Conservation (phyloP, 176 grass and related monocot species). For the Metroxylon sagu region DNA sequence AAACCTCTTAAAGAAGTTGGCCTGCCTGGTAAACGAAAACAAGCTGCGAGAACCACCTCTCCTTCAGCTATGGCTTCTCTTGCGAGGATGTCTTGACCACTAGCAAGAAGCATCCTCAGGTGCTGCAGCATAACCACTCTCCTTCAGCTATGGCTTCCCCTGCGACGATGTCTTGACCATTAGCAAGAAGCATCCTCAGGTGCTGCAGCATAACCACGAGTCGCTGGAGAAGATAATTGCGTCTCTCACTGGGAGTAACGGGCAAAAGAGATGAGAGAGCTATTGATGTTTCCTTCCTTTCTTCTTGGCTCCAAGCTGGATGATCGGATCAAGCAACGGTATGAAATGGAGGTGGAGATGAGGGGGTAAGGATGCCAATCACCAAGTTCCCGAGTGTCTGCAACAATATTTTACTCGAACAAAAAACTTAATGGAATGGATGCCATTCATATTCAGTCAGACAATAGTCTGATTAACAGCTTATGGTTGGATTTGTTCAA, state of each 20-base stretch:
- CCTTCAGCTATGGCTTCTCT: slow-evolving; percentile 15
- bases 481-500: too few relatives aligned
- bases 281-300: slow-evolving; percentile 18
- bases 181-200: slow-evolving; percentile 27
- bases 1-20: slow-evolving; percentile 22
- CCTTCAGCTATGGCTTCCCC: slow-evolving; percentile 9
- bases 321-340: slow-evolving; percentile 19
- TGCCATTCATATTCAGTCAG: background rate
- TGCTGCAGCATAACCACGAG: slow-evolving; percentile 23
- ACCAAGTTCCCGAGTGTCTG: slow-evolving; percentile 21
- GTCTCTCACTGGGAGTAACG: slow-evolving; percentile 6
- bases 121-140: slow-evolving; percentile 25
- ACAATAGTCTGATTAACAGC: too few relatives aligned
- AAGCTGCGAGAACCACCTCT: slow-evolving; percentile 19
- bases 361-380: slow-evolving; percentile 21
- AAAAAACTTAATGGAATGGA: background rate
- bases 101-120: slow-evolving; percentile 27
- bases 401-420: slow-evolving; percentile 6
- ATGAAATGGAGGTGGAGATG: slow-evolving; percentile 10
- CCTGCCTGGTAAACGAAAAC: background rate
- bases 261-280: slow-evolving; percentile 9
- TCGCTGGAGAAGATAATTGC: slow-evolving; percentile 19
- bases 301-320: slow-evolving; percentile 25
- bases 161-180: slow-evolving; percentile 17
- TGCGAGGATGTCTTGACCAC: slow-evolving; percentile 15